Conservation (phyloP, 208 protist genomes). For the Crithidia sp. region DNA sequence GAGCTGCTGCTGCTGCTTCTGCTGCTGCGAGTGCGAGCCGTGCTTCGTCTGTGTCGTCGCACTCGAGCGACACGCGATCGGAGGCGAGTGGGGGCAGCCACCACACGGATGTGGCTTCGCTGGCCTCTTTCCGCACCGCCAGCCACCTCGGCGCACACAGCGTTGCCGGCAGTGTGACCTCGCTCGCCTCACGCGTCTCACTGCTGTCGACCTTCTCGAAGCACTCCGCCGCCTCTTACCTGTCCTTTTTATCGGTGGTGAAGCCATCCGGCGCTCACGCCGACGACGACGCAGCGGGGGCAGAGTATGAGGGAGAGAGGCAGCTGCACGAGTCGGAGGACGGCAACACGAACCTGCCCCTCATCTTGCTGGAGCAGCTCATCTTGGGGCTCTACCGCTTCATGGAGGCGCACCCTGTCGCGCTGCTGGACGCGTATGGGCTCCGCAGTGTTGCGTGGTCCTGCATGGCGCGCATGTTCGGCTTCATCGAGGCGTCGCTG, state of each 20-base stretch:
- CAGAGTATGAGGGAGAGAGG: constrained; percentile 5
- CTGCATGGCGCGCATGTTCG: constrained; percentile 68
- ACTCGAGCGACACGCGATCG: constrained; percentile 11
- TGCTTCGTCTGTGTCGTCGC: constrained; percentile 12
- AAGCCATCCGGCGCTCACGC: constrained; percentile 31
- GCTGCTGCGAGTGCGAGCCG: background rate
- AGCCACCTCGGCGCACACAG: constrained; percentile 14
- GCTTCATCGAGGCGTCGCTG: constrained; percentile 58
- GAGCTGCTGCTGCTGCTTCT: background rate
- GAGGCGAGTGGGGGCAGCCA: background rate
- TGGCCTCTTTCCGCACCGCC: constrained; percentile 23
- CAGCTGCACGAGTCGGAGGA: constrained; percentile 82
- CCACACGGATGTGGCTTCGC: constrained; percentile 23
- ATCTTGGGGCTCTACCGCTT: constrained; percentile 69
- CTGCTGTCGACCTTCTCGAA: constrained; percentile 84
- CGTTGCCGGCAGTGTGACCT: constrained; percentile 37
- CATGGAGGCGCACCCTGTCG: constrained; percentile 43
- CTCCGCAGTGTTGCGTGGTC: constrained; percentile 72
- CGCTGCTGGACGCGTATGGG: constrained; percentile 50
- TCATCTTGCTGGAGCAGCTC: constrained; percentile 88
- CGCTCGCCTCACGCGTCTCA: constrained; percentile 72
- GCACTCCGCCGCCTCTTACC: constrained; percentile 72
- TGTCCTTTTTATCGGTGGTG: constrained; percentile 85
- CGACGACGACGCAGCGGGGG: constrained; percentile 1
- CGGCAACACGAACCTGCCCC: constrained; percentile 87